Conservation (phyloP, 1,284 basidiomycete species). For the Tetrapyrgos nigripes region DNA sequence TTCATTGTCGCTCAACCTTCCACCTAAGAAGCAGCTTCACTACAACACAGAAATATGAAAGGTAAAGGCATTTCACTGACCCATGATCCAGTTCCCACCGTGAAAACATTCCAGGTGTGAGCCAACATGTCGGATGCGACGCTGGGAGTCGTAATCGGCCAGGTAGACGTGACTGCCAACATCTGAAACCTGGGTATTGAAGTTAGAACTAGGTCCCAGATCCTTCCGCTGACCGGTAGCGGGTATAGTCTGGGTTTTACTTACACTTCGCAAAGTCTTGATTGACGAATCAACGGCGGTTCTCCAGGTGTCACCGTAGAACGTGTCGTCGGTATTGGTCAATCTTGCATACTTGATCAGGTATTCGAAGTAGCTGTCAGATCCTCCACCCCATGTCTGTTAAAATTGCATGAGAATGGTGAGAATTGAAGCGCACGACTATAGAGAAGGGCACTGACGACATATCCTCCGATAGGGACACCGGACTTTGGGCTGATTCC, state of each 20-base stretch:
- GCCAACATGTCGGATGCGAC: conserved; percentile 59
- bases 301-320: conserved; percentile 69
- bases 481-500: conserved; percentile 64
- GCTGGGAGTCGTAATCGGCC: conserved; percentile 56
- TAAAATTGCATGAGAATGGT: too few relatives aligned
- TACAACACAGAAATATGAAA: background rate
- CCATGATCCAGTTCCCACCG: conserved; percentile 77
- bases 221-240: too few relatives aligned
- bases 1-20: conserved; percentile 67
- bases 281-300: conserved; percentile 77
- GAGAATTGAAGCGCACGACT: too few relatives aligned
- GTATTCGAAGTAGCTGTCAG: conserved; percentile 81
- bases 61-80: conserved; percentile 39
- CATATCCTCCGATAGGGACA: conserved; percentile 57
- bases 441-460: conserved; percentile 50
- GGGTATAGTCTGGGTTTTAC: conserved; percentile 25
- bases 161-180: conserved; percentile 67
- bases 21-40: conserved; percentile 49
- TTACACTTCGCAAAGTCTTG: conserved; percentile 56
- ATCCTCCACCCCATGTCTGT: conserved; percentile 72
- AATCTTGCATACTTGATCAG: conserved; percentile 76
- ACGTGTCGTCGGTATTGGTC: conserved; percentile 62
- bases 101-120: conserved; percentile 76
- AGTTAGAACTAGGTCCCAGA: too few relatives aligned
- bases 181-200: conserved; percentile 71